Conservation (phyloP, 2,329 filamentous ascomycete genomes). For the Epichloe uncinata region DNA sequence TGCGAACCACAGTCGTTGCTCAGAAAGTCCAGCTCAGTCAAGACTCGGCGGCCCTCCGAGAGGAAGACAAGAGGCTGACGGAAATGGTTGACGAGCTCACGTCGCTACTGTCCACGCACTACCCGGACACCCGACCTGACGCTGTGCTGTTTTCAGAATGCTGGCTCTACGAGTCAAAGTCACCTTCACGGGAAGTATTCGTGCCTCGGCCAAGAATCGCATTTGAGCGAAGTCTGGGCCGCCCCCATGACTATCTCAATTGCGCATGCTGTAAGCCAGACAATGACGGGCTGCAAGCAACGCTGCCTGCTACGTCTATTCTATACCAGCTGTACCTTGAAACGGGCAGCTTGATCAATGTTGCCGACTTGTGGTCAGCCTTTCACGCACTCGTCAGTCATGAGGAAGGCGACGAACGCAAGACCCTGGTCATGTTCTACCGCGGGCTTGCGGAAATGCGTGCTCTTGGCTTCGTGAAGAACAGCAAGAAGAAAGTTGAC, state of each 20-base stretch:
- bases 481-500: slow-evolving; percentile 81
- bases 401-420: slow-evolving; percentile 37
- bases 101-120: slow-evolving; percentile 13
- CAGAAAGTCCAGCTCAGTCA: slow-evolving; percentile 71
- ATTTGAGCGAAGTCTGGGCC: slow-evolving; percentile 56
- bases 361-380: slow-evolving; percentile 66
- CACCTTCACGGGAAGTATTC: slow-evolving; percentile 61
- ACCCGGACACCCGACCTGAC: slow-evolving; percentile 15
- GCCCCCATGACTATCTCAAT: slow-evolving; percentile 64
- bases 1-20: slow-evolving; percentile 66
- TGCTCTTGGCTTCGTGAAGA: slow-evolving; percentile 75
- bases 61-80: slow-evolving; percentile 59
- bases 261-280: slow-evolving; percentile 52
- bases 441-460: slow-evolving; percentile 72
- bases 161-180: slow-evolving; percentile 61
- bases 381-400: slow-evolving; percentile 49
- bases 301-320: slow-evolving; percentile 57
- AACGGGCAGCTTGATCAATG: slow-evolving; percentile 63
- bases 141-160: slow-evolving; percentile 53
- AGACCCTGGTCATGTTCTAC: slow-evolving; percentile 67
- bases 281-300: slow-evolving; percentile 38
- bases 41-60: slow-evolving; percentile 56
- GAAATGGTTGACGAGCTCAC: slow-evolving; percentile 41
- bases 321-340: slow-evolving; percentile 71
- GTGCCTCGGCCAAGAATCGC: slow-evolving; percentile 57